These are phyloP conservation scores for Boletales sp. DNA, from an alignment of 768 basidiomycete species.

Conservation along the genomic window DNA sequence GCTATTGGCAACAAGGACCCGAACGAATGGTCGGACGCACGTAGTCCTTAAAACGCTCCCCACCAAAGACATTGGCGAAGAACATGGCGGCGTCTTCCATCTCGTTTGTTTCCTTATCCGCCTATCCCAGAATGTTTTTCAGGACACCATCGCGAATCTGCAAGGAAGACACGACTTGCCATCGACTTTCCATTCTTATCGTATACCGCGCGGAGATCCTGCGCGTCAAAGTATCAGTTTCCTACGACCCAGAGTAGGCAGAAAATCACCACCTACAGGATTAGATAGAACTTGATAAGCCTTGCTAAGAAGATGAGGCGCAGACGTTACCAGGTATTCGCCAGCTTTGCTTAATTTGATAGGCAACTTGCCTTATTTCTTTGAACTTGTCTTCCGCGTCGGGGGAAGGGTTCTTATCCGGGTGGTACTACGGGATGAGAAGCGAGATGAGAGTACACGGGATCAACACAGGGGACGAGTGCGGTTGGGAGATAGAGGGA, in stretches of 20 bases:
- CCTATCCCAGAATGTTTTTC: slow-evolving; percentile 32
- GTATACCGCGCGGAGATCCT: slow-evolving; percentile 86
- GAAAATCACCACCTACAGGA: slow-evolving; percentile 47
- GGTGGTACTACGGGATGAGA: slow-evolving; percentile 67
- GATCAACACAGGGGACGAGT: background rate
- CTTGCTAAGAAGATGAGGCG: slow-evolving; percentile 52
- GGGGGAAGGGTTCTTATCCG: slow-evolving; percentile 90
- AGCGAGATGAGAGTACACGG: background rate
- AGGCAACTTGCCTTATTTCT: slow-evolving; percentile 71
- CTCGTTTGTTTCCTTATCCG: slow-evolving; percentile 74
- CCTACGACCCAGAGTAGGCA: slow-evolving; percentile 5
- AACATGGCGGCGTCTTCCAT: slow-evolving; percentile 94
- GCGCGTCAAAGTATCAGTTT: slow-evolving; percentile 8
- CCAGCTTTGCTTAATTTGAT: slow-evolving; percentile 10
- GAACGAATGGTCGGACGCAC: slow-evolving; percentile 44
- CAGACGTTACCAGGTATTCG: slow-evolving; percentile 13
- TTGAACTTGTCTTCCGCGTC: slow-evolving; percentile 97
- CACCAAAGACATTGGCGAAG: slow-evolving; percentile 95
- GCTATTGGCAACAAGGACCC: background rate
- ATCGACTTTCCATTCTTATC: slow-evolving; percentile 93
- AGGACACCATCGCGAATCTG: slow-evolving; percentile 5
- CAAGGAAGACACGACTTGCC: slow-evolving; percentile 40
- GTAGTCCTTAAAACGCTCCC: slow-evolving; percentile 86
- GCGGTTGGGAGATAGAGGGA: background rate
- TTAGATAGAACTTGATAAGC: slow-evolving; percentile 93